Conservation (phyloP, 2,329 filamentous ascomycete species). For the Colletotrichum viniferum region DNA sequence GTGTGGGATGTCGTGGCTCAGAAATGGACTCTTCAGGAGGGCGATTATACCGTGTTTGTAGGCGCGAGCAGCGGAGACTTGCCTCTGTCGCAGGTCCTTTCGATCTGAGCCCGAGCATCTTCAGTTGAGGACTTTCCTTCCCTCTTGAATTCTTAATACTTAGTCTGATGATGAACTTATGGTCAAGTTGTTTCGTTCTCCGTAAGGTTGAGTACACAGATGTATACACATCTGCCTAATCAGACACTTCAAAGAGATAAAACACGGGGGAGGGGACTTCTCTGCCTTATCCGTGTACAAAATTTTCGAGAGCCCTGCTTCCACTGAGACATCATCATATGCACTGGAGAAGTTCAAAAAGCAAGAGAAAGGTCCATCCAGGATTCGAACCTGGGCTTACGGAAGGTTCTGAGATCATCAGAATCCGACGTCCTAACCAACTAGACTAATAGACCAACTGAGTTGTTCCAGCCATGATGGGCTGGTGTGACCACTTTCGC, state of each 20-base stretch:
- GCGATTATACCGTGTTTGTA: conserved; percentile 47
- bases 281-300: not conserved
- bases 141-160: too few species aligned
- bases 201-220: too few species aligned
- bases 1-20: conserved; percentile 67
- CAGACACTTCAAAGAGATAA: not conserved
- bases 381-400: conserved; percentile 19
- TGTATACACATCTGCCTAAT: too few species aligned
- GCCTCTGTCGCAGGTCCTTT: conserved; percentile 32
- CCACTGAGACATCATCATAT: not conserved
- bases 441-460: conserved; percentile 6
- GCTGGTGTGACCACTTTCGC: fast-evolving
- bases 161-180: too few species aligned
- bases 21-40: conserved; percentile 60
- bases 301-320: not conserved
- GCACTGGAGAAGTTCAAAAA: not conserved
- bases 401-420: not conserved
- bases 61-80: conserved; percentile 53
- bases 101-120: not conserved
- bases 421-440: conserved; percentile 19
- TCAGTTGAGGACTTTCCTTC: not conserved
- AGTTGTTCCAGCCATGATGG: fast-evolving
- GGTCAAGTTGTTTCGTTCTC: too few species aligned
- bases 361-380: conserved; percentile 25
- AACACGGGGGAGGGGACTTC: not conserved